Evolutionary conservation across 1,284 basidiomycete species (phyloP).

Genomic region (Cutaneotrichosporon sp.): DNA sequence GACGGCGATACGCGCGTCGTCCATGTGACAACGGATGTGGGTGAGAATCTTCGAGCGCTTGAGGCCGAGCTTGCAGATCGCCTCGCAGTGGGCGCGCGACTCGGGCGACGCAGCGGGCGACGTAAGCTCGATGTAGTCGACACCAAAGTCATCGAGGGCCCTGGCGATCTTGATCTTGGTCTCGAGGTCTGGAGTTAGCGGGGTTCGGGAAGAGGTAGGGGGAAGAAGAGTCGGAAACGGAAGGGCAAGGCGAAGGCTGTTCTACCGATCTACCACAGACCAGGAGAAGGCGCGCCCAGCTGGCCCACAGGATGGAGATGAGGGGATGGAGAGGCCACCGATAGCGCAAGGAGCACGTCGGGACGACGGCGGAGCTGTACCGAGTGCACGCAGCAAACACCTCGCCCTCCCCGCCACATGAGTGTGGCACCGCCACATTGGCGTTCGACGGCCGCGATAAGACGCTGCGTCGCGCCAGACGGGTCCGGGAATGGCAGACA

Average conservation of each 20-base stretch:
- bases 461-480: neutral
- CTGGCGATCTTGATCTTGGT: conserved; percentile 99
- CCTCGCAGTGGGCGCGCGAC: conserved; percentile 90
- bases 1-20: conserved; percentile 96
- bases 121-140: conserved; percentile 99
- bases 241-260: no score
- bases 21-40: conserved; percentile 99
- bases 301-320: no score
- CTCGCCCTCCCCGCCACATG: no score
- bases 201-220: conserved; percentile 45
- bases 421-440: no score
- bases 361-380: no score
- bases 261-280: no score
- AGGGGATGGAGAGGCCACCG: no score
- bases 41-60: conserved; percentile 83
- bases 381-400: no score
- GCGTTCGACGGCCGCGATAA: neutral
- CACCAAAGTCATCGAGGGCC: conserved; percentile 93
- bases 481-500: neutral
- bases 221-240: no score
- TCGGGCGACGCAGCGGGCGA: conserved; percentile 98
- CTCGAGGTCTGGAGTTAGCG: conserved; percentile 62
- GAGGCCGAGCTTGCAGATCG: conserved; percentile 98
- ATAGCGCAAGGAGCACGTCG: no score
- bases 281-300: no score